Evolutionary conservation across 208 protist species (phyloP), one percentile per base, ranked within the genome.

Genomic region (Trypanosoma platydactyli): DNA sequence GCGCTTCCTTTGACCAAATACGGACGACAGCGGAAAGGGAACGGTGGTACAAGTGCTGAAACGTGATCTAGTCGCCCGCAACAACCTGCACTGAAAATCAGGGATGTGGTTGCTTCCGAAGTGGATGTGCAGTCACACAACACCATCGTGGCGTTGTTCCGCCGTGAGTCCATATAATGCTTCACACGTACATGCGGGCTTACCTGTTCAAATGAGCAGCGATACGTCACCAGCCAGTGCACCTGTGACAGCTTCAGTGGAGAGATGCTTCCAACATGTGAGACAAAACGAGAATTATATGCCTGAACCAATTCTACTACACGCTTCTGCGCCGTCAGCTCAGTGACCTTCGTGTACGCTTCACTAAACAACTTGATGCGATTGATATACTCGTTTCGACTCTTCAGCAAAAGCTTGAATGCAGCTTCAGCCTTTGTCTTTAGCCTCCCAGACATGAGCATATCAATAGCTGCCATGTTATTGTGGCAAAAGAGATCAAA

Each of bases 11-110:
- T 63, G 18, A 54, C 45, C 1, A 68, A 1, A 68, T 79, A 84
- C 0, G 85, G 89, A 9, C 78, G 68, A 64, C 83, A 88, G 58
- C 77, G 78, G 15, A 86, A 67, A 11, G 70, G 57, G 64, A 88
- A 80, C n/a, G 83, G 81, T 0, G 73, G 79, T 7, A 87, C 55
- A 6, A 91, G 75, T 24, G 81, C 71, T 3, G 80, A 75, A 16
- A 94, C 81, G 77, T 91, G 83, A 45, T 84, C 81, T 33, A 85
- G 55, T 42, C 81, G 64, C 71, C 91, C 88, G 58, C 88, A 94
- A 35, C 65, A 68, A n/a, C 75, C 67, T n/a, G 78, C 71, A 9
- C 62, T 70, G 5, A 83, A 44, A 6, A 84, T 15, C 3, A 20
- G 22, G 5, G 41, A 18, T 3, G 27, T 46, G 20, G 13, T 15